These are phyloP conservation scores for Microsporum ferrugineum DNA, from an alignment of 2,329 filamentous ascomycete genomes.

Conservation along the genomic window DNA sequence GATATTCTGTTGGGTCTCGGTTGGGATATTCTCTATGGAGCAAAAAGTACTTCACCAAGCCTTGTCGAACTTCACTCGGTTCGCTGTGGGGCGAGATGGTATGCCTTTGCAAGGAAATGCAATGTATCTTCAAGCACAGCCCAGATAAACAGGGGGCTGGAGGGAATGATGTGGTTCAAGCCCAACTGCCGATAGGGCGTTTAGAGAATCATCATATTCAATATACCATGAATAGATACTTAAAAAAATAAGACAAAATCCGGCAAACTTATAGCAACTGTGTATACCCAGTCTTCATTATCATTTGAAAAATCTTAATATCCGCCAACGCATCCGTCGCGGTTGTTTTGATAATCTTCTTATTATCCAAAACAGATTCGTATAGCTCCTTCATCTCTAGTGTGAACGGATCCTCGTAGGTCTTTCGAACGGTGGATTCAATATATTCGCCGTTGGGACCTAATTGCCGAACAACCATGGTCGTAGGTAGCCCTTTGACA, in stretches of 20 bases:
- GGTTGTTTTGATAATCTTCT: constrained; percentile 33
- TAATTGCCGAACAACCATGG: constrained; percentile 38
- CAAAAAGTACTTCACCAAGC: constrained; percentile 1
- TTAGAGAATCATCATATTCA: neutral
- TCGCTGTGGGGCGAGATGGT: neutral
- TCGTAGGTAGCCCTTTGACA: constrained; percentile 47
- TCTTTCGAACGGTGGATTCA: constrained; percentile 32
- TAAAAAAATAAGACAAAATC: neutral
- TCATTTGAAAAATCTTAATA: constrained; percentile 30
- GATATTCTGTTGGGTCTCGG: constrained; percentile 10
- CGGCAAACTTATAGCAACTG: neutral
- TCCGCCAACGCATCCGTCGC: constrained; percentile 34
- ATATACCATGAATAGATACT: neutral
- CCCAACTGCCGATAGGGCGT: neutral
- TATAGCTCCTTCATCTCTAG: constrained; percentile 34
- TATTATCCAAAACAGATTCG: constrained; percentile 25
- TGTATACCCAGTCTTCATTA: constrained; percentile 21
- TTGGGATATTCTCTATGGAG: constrained; percentile 8
- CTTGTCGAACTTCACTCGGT: neutral
- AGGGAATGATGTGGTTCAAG: neutral
- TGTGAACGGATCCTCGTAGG: constrained; percentile 40
- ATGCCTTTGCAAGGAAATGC: neutral
- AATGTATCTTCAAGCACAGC: neutral
- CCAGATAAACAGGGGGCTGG: neutral
- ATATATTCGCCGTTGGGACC: constrained; percentile 27